Percentiles rank a stretch among this genome's conserved stretches.
phyloP scores from a whole-genome alignment of 179 eudicot species.

The Sideroxylon spinosum region DNA sequence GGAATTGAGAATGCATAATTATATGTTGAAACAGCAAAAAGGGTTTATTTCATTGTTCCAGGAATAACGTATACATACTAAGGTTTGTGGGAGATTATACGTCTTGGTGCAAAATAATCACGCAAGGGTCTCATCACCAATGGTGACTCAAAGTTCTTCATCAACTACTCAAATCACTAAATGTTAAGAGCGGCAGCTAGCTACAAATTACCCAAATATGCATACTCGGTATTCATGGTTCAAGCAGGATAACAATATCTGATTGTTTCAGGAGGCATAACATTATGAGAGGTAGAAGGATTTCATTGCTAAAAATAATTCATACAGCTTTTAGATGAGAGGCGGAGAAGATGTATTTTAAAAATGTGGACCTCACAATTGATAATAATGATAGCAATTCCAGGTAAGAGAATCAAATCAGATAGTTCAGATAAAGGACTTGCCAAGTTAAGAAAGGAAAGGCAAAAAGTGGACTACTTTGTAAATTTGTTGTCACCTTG shows the following conservation, averaged over 20 bases:
- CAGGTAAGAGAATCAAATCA: neutral
- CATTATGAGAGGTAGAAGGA: neutral
- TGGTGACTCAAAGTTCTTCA: neutral
- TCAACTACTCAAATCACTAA: neutral
- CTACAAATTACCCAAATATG: neutral
- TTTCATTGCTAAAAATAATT: neutral
- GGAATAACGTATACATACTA: neutral
- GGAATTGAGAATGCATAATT: neutral
- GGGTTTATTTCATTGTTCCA: neutral
- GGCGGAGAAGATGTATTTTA: neutral
- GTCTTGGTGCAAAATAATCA: neutral
- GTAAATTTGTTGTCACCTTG: constrained; percentile 46
- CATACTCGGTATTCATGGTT: neutral
- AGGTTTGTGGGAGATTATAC: neutral
- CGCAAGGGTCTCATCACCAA: neutral
- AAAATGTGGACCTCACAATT: neutral
- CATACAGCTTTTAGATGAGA: neutral
- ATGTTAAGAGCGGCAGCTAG: neutral
- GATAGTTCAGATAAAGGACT: neutral
- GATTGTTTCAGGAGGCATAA: neutral
- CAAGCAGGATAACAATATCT: neutral
- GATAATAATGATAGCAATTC: neutral
- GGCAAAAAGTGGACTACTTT: neutral
- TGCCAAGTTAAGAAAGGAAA: neutral
- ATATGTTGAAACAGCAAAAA: neutral